Evolutionary conservation across 768 basidiomycete genomes (phyloP).

Genomic region (Naganishia randhawae): DNA sequence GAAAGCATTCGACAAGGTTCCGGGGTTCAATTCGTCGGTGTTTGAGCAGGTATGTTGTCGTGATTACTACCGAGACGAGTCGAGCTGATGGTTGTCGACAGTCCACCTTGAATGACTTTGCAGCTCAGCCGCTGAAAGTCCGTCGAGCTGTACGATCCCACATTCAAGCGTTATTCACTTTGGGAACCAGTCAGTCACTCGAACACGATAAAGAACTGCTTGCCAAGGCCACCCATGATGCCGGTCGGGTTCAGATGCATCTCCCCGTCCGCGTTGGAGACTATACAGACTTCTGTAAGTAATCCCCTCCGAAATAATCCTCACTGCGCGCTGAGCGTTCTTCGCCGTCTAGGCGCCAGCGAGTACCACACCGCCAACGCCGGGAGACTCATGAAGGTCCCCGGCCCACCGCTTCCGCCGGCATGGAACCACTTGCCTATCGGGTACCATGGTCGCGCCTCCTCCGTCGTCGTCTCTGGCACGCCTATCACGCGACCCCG

Average conservation of each 20-base stretch:
- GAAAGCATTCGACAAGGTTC: background rate
- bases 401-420: constrained; percentile 27
- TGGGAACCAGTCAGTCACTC: background rate
- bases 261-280: constrained; percentile 32
- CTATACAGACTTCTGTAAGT: constrained; percentile 34
- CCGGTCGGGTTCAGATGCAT: constrained; percentile 20
- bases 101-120: constrained; percentile 28
- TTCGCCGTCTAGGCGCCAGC: constrained; percentile 10
- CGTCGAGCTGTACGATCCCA: constrained; percentile 22
- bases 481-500: constrained; percentile 22
- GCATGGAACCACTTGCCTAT: constrained; percentile 31
- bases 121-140: constrained; percentile 1
- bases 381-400: constrained; percentile 21
- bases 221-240: constrained; percentile 1
- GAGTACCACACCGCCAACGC: constrained; percentile 30
- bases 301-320: background rate
- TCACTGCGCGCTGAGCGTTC: background rate
- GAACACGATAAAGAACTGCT: background rate
- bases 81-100: background rate
- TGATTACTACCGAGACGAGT: background rate
- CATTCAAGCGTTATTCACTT: constrained; percentile 21
- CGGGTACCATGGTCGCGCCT: constrained; percentile 33
- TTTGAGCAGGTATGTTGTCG: background rate
- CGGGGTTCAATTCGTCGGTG: background rate
- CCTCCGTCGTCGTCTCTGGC: constrained; percentile 29